Conservation (phyloP, 73 alveolate species). For the Durusdinium trenchii region DNA sequence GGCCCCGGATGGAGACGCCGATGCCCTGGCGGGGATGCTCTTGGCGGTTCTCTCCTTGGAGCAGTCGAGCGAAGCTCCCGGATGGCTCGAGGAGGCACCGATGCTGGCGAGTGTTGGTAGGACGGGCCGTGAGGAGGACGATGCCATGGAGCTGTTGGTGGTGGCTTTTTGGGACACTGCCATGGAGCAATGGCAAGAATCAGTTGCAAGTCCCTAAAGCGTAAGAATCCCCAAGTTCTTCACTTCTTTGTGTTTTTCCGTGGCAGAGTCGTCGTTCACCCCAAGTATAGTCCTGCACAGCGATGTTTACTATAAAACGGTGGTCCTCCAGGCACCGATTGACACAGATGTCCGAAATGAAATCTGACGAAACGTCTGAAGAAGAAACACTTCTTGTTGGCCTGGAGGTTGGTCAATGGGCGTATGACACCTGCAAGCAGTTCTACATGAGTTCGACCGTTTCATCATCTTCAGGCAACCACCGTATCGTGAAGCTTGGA, state of each 20-base stretch:
- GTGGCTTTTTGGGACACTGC: too few species aligned
- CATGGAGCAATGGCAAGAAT: too few species aligned
- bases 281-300: background rate
- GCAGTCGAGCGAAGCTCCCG: background rate
- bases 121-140: too few species aligned
- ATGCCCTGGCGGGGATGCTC: constrained; percentile 85
- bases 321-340: too few species aligned
- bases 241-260: background rate
- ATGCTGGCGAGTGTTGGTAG: too few species aligned
- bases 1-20: constrained; percentile 89
- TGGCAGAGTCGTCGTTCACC: background rate
- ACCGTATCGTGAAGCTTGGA: constrained; percentile 87
- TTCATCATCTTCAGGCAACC: constrained; percentile 33
- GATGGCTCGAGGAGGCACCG: constrained; percentile 89
- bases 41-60: constrained; percentile 72
- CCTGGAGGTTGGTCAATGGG: constrained; percentile 62
- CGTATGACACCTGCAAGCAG: constrained; percentile 92
- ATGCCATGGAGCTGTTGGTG: too few species aligned
- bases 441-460: constrained; percentile 89
- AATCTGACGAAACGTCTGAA: too few species aligned
- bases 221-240: background rate
- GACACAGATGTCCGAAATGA: too few species aligned
- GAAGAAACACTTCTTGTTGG: background rate
- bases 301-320: background rate
- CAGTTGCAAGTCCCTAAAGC: too few species aligned